These are phyloP conservation scores for Pulveroboletus sp. DNA, from an alignment of 768 basidiomycete species.

Conservation along the genomic window DNA sequence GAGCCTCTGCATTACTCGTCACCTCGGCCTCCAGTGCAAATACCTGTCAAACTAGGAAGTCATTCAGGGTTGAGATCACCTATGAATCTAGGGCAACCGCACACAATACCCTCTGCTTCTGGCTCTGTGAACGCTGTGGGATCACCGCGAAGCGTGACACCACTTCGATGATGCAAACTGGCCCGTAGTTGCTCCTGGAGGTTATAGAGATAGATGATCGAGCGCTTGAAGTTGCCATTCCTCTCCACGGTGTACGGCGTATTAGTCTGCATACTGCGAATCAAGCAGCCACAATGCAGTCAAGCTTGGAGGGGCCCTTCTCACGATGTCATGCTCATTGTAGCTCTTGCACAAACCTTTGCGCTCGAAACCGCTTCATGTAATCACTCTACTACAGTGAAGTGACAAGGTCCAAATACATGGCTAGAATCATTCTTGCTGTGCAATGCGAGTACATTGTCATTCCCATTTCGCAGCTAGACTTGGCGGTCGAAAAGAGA, in stretches of 20 bases:
- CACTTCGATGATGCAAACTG: conserved; percentile 18
- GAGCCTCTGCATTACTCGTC: conserved; percentile 20
- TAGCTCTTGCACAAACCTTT: conserved; percentile 9
- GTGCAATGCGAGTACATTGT: not conserved
- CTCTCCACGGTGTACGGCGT: not conserved
- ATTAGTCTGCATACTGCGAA: not conserved
- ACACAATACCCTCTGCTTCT: conserved; percentile 9
- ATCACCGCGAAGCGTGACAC: conserved; percentile 20
- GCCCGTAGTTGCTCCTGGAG: not conserved
- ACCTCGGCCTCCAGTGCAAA: conserved; percentile 11
- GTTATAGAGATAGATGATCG: not conserved
- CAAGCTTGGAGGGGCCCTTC: not conserved
- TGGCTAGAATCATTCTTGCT: not conserved
- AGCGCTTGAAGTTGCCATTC: not conserved
- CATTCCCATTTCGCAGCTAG: not conserved
- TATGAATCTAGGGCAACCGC: conserved; percentile 9
- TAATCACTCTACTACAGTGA: conserved; percentile 14
- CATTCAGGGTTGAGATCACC: conserved; percentile 15
- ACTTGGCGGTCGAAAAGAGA: not conserved
- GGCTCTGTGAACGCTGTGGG: conserved; percentile 17
- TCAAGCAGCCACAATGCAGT: not conserved
- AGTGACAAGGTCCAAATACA: conserved; percentile 9
- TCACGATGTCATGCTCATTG: conserved; percentile 6
- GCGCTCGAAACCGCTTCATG: conserved; percentile 14
- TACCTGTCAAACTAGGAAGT: conserved; percentile 15